A percentile compares a stretch with the other conserved stretches of the same genome.
Evolutionary conservation across 2,329 filamentous ascomycete species (phyloP).

Genomic region (Daldinia eschscholtzii): DNA sequence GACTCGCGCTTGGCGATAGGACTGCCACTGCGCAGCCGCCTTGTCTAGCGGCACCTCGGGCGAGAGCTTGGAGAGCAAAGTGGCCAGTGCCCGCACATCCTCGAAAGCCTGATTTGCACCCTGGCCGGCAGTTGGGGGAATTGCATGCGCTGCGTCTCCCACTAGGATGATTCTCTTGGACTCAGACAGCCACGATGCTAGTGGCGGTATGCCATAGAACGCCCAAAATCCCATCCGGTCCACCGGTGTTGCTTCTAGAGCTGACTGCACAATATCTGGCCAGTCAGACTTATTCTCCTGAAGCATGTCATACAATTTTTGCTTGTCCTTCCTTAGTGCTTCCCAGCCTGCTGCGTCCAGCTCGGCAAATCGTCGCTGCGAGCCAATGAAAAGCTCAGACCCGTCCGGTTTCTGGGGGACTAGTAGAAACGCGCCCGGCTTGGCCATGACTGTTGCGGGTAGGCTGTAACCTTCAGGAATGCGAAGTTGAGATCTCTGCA

Average conservation of each 20-base stretch:
- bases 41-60: constrained; percentile 45
- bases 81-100: constrained; percentile 61
- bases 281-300: constrained; percentile 52
- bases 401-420: constrained; percentile 63
- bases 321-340: constrained; percentile 37
- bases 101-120: constrained; percentile 64
- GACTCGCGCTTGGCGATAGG: constrained; percentile 61
- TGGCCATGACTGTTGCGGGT: constrained; percentile 59
- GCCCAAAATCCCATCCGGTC: constrained; percentile 60
- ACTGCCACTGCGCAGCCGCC: constrained; percentile 60
- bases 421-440: constrained; percentile 63
- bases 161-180: constrained; percentile 57
- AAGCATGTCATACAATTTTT: constrained; percentile 53
- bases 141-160: constrained; percentile 63
- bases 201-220: constrained; percentile 58
- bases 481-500: constrained; percentile 55
- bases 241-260: constrained; percentile 52
- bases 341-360: constrained; percentile 26
- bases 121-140: constrained; percentile 62
- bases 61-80: constrained; percentile 53
- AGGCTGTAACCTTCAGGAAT: constrained; percentile 54
- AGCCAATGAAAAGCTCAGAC: constrained; percentile 54
- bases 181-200: constrained; percentile 58
- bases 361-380: constrained; percentile 36
- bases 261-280: constrained; percentile 56